These are phyloP conservation scores for Cercophora newfieldiana DNA, from an alignment of 495 filamentous ascomycete genomes.

Conservation along the genomic window DNA sequence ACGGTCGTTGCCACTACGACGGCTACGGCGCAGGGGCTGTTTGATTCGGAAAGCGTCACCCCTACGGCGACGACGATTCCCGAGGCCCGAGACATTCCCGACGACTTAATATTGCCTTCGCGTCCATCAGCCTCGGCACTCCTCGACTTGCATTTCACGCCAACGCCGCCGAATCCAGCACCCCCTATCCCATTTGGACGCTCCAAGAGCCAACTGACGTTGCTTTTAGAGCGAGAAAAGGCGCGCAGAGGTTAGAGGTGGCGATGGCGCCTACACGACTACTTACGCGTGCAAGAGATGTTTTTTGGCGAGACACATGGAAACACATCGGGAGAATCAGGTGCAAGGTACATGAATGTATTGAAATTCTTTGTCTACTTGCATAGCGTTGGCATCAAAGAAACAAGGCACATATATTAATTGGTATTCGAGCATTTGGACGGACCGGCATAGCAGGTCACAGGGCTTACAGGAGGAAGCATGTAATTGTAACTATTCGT, in stretches of 20 bases:
- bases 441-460: not conserved
- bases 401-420: slow-evolving; percentile 8
- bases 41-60: slow-evolving; percentile 34
- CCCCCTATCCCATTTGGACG: slow-evolving; percentile 43
- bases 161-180: slow-evolving; percentile 38
- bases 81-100: slow-evolving; percentile 27
- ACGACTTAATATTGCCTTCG: slow-evolving; percentile 26
- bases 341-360: not conserved
- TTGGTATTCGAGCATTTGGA: not conserved
- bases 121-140: slow-evolving; percentile 30
- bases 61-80: slow-evolving; percentile 14
- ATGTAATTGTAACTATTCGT: not conserved
- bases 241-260: slow-evolving; percentile 8
- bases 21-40: slow-evolving; percentile 39
- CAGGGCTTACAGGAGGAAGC: not conserved
- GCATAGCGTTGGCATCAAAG: slow-evolving; percentile 8
- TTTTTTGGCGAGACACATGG: no score
- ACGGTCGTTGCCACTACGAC: slow-evolving; percentile 35
- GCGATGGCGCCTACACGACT: not conserved
- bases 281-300: not conserved
- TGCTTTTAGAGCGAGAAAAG: slow-evolving; percentile 47
- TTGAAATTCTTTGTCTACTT: not conserved
- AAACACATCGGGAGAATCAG: not conserved
- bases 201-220: slow-evolving; percentile 52
- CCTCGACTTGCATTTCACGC: slow-evolving; percentile 37